Conservation (phyloP, 768 basidiomycete species). For the Podaxis mareebaensis region DNA sequence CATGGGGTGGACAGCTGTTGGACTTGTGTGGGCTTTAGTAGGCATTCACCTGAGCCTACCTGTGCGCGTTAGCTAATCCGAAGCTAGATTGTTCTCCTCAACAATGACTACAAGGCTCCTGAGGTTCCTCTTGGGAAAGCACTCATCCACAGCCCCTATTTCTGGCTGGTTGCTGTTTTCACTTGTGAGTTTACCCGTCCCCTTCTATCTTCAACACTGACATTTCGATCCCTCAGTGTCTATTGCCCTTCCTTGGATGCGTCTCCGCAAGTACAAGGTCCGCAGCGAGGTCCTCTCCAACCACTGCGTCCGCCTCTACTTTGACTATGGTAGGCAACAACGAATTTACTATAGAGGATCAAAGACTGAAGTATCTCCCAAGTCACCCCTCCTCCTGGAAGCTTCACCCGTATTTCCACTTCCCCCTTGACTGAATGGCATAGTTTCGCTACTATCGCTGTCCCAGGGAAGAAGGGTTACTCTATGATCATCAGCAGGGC, state of each 20-base stretch:
- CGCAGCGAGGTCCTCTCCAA: slow-evolving; percentile 51
- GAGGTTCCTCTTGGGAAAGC: slow-evolving; percentile 39
- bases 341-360: slow-evolving; percentile 26
- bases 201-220: slow-evolving; percentile 15
- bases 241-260: slow-evolving; percentile 51
- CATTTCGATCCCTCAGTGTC: slow-evolving; percentile 31
- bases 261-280: slow-evolving; percentile 49
- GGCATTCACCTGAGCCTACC: background rate
- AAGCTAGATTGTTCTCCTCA: slow-evolving; percentile 14
- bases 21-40: slow-evolving; percentile 13
- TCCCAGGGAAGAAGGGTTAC: slow-evolving; percentile 41
- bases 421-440: slow-evolving; percentile 53
- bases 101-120: slow-evolving; percentile 33
- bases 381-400: slow-evolving; percentile 20
- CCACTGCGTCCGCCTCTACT: slow-evolving; percentile 55
- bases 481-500: slow-evolving; percentile 55
- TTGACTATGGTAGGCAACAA: slow-evolving; percentile 45
- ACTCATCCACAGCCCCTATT: slow-evolving; percentile 43
- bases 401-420: slow-evolving; percentile 26
- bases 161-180: slow-evolving; percentile 44
- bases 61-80: background rate
- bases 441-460: slow-evolving; percentile 44
- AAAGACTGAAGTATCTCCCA: background rate
- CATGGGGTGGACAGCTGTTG: slow-evolving; percentile 32
- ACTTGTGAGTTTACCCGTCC: slow-evolving; percentile 19